Evolutionary conservation across 169 alveolate species (phyloP).

Genomic region (Cryptosporidium bovis): DNA sequence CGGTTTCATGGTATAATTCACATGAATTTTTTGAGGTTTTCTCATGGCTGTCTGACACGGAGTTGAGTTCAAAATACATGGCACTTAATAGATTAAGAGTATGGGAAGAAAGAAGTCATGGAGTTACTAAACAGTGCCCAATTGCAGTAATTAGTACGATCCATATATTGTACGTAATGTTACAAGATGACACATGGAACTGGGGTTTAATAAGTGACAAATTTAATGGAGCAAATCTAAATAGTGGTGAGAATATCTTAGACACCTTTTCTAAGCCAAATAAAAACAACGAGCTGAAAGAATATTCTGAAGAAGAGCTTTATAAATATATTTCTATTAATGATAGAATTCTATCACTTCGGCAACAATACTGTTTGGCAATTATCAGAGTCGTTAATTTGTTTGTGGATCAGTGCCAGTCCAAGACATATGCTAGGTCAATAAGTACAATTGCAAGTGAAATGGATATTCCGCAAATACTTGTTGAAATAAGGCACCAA

Average conservation of each 20-base stretch:
- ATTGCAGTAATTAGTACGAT: constrained; percentile 44
- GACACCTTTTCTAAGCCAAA: background rate
- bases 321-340: background rate
- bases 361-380: constrained; percentile 31
- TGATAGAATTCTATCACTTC: constrained; percentile 4
- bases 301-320: background rate
- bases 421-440: constrained; percentile 49
- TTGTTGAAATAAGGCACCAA: constrained; percentile 68
- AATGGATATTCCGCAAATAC: constrained; percentile 38
- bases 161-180: constrained; percentile 44
- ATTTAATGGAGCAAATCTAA: constrained; percentile 10
- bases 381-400: constrained; percentile 41
- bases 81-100: constrained; percentile 45
- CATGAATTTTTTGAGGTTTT: constrained; percentile 60
- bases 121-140: constrained; percentile 61
- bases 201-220: constrained; percentile 54
- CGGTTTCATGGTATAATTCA: constrained; percentile 61
- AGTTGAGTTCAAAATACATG: constrained; percentile 22
- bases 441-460: constrained; percentile 64
- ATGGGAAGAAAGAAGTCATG: constrained; percentile 58
- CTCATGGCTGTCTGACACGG: constrained; percentile 30
- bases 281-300: background rate
- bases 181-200: constrained; percentile 56
- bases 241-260: background rate
- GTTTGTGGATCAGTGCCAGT: constrained; percentile 64